Percentiles rank a stretch among this genome's conserved stretches.
These are phyloP conservation scores for Pouteria campechiana DNA, from an alignment of 179 eudicot species.

Conservation along the genomic window DNA sequence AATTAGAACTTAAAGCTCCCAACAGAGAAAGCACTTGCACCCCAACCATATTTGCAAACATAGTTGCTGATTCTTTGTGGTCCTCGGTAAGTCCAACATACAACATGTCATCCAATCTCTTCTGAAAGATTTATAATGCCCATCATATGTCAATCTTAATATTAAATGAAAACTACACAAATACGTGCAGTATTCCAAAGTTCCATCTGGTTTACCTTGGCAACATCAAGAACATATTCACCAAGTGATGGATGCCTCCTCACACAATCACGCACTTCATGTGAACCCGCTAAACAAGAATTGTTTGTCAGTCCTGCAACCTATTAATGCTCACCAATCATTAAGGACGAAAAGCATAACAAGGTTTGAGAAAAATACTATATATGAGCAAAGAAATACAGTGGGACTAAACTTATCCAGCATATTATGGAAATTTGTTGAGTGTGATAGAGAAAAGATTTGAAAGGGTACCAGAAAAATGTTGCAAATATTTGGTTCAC, in stretches of 20 bases:
- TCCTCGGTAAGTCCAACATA: slow-evolving; percentile 95
- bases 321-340: too few relatives aligned
- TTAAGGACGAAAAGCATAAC: too few relatives aligned
- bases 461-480: too few relatives aligned
- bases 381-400: too few relatives aligned
- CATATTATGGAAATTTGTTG: too few relatives aligned
- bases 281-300: slow-evolving; percentile 45
- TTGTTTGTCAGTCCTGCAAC: slow-evolving; percentile 74
- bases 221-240: slow-evolving; percentile 59
- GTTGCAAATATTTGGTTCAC: too few relatives aligned
- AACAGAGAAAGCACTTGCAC: slow-evolving; percentile 77
- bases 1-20: slow-evolving; percentile 27
- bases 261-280: slow-evolving; percentile 61
- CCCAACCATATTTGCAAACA: slow-evolving; percentile 88
- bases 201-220: slow-evolving; percentile 34
- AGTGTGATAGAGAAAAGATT: too few relatives aligned
- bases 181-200: background rate
- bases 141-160: background rate
- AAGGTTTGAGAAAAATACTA: too few relatives aligned
- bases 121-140: slow-evolving; percentile 43
- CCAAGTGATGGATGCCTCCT: slow-evolving; percentile 48
- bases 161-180: background rate
- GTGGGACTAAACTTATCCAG: too few relatives aligned
- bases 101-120: slow-evolving; percentile 85
- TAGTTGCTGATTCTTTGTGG: slow-evolving; percentile 77